These are phyloP conservation scores for Phytophthora litchii DNA, from an alignment of 352 stramenopile species.

Conservation along the genomic window DNA sequence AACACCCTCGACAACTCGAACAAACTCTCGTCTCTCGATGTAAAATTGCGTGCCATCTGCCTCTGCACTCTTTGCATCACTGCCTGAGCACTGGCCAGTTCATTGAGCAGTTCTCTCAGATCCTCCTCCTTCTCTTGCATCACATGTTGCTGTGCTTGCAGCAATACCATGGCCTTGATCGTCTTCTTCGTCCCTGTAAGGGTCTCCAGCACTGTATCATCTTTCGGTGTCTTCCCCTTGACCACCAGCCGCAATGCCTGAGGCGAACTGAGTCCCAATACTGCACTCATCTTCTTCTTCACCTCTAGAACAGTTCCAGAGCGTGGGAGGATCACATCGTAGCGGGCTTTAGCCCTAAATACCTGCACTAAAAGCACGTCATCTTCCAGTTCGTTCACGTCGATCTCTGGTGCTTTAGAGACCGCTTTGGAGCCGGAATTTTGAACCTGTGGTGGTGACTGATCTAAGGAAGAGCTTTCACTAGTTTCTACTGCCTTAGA, in stretches of 20 bases:
- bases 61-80: slow-evolving; percentile 38
- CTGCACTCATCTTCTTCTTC: slow-evolving; percentile 52
- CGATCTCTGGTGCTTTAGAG: slow-evolving; percentile 25
- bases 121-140: slow-evolving; percentile 69
- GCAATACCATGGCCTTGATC: slow-evolving; percentile 77
- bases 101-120: slow-evolving; percentile 66
- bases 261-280: slow-evolving; percentile 47
- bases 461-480: not conserved
- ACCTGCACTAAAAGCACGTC: slow-evolving; percentile 58
- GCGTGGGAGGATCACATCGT: slow-evolving; percentile 53
- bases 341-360: slow-evolving; percentile 60
- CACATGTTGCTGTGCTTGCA: slow-evolving; percentile 64
- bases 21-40: slow-evolving; percentile 51
- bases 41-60: slow-evolving; percentile 62
- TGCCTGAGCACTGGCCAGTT: slow-evolving; percentile 49
- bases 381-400: slow-evolving; percentile 47
- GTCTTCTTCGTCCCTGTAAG: slow-evolving; percentile 24
- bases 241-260: slow-evolving; percentile 60
- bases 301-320: slow-evolving; percentile 39
- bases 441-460: not conserved
- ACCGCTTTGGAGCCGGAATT: slow-evolving; percentile 5
- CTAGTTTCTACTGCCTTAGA: not conserved
- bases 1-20: slow-evolving; percentile 49
- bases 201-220: slow-evolving; percentile 38
- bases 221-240: slow-evolving; percentile 62